Conservation (phyloP, 768 basidiomycete genomes). For the Amylocystis lapponica region DNA sequence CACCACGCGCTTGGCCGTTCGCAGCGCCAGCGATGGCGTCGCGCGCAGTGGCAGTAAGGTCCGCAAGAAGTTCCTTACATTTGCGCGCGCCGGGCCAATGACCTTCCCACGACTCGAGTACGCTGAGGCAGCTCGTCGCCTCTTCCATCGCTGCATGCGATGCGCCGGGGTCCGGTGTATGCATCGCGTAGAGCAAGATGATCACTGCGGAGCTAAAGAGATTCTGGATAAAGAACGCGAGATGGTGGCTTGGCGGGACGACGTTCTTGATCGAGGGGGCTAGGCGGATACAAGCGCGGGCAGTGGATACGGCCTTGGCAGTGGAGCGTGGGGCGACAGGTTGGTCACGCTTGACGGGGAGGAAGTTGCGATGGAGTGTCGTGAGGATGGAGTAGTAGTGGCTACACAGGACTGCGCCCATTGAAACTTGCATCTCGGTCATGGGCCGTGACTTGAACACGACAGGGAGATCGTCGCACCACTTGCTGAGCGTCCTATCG, state of each 20-base stretch:
- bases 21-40: conserved; percentile 48
- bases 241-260: conserved; percentile 80
- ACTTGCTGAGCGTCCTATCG: conserved; percentile 71
- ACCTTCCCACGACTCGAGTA: conserved; percentile 78
- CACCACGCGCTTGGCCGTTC: conserved; percentile 15
- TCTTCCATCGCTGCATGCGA: conserved; percentile 78
- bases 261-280: conserved; percentile 81
- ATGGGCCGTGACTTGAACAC: conserved; percentile 70
- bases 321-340: conserved; percentile 66
- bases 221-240: conserved; percentile 87
- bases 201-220: conserved; percentile 87
- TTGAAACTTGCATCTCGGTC: conserved; percentile 76
- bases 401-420: conserved; percentile 82
- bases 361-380: conserved; percentile 82
- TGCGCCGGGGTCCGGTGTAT: conserved; percentile 58
- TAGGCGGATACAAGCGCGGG: conserved; percentile 78
- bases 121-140: conserved; percentile 63
- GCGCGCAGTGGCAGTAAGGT: conserved; percentile 61
- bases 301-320: conserved; percentile 75
- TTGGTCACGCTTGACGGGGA: conserved; percentile 74
- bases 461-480: conserved; percentile 75
- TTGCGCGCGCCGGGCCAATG: conserved; percentile 86
- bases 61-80: conserved; percentile 74
- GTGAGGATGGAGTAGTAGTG: conserved; percentile 87
- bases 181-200: conserved; percentile 82